Evolutionary conservation across 495 filamentous ascomycete genomes (phyloP), one percentile per base, ranked within the genome.

Genomic region (Immersiella caudata): DNA sequence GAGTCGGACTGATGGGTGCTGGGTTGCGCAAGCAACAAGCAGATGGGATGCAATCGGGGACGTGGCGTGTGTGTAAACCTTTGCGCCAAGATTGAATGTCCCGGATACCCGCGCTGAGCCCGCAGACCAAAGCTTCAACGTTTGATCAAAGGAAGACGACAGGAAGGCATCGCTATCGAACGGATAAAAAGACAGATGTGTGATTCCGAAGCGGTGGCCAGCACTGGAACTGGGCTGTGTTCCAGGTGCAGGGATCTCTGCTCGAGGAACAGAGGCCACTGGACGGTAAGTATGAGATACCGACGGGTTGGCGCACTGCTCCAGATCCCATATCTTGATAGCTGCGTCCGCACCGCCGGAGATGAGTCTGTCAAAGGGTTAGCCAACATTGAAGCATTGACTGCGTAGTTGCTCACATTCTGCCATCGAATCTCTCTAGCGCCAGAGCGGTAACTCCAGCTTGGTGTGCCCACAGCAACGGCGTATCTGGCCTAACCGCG

Each of bases 101-200:
- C 84, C 87, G 67, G 90, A 81, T 68, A 84, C 25, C 66, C 79
- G 24, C 59, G 92, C 77, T 67, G 84, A 81, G 46, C 88, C 83
- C 0, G 92, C 87, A 9, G 89, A 87, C 72, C 90, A 97, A 2
- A 94, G 79, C 75, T 94, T 94, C 35, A 97, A 82, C 3, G 88
- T 91, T 66, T 91, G 88, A 75, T 97, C 94, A 74, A 92, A 93
- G 56, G 93, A 92, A 12, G 89, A 90, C 0, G 91, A 91, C 12
- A 96, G 81, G 70, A 98, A 95, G 35, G 93, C 80, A 68, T 85
- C 78, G 66, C 89, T 79, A 80, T 94, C 94, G 71, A 95, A 95
- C 3, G 94, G 93, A 72, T 95, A 97, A 79, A 96, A 96, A 1
- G 85, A 91, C 49, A 97, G 78, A 40, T 93, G 89, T 1, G 93